Conservation (phyloP, 129 eudicot genomes). For the Flaveria linearis region DNA sequence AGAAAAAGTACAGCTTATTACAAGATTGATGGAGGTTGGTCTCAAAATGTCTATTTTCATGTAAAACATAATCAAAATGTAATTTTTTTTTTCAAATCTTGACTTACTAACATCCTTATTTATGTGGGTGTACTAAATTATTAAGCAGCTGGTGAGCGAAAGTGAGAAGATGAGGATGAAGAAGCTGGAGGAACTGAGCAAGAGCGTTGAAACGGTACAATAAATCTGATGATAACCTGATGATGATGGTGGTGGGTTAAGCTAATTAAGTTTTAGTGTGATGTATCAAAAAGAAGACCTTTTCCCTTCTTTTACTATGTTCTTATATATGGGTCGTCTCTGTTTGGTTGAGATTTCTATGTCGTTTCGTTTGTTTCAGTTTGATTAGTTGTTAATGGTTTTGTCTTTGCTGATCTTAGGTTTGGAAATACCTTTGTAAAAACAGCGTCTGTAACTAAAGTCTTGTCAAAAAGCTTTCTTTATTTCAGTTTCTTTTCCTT, state of each 20-base stretch:
- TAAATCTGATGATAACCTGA: constrained; percentile 39
- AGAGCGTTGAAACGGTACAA: constrained; percentile 76
- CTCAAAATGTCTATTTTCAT: constrained; percentile 25
- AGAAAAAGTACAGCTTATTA: constrained; percentile 89
- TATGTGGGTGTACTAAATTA: constrained; percentile 35
- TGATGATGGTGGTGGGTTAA: constrained; percentile 37
- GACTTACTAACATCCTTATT: constrained; percentile 34
- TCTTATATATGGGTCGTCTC: constrained; percentile 56
- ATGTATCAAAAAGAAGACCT: constrained; percentile 47
- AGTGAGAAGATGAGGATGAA: constrained; percentile 98
- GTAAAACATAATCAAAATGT: background rate
- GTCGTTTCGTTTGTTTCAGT: constrained; percentile 35
- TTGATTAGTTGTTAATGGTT: constrained; percentile 46
- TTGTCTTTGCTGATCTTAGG: constrained; percentile 68
- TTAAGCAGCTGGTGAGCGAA: constrained; percentile 92
- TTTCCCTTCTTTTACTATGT: constrained; percentile 39
- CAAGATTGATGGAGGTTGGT: constrained; percentile 92
- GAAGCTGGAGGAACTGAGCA: constrained; percentile 97
- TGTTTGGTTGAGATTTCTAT: constrained; percentile 61
- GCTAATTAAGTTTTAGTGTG: constrained; percentile 74
- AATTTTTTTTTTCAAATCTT: background rate
- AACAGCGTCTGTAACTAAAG: constrained; percentile 87
- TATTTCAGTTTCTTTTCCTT: constrained; percentile 33
- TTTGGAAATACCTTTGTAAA: constrained; percentile 55
- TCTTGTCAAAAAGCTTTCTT: constrained; percentile 55